Percentiles rank a stretch among this genome's conserved stretches.
Evolutionary conservation across 2,329 filamentous ascomycete genomes (phyloP).

Genomic region (Tricladium varicosporioides): DNA sequence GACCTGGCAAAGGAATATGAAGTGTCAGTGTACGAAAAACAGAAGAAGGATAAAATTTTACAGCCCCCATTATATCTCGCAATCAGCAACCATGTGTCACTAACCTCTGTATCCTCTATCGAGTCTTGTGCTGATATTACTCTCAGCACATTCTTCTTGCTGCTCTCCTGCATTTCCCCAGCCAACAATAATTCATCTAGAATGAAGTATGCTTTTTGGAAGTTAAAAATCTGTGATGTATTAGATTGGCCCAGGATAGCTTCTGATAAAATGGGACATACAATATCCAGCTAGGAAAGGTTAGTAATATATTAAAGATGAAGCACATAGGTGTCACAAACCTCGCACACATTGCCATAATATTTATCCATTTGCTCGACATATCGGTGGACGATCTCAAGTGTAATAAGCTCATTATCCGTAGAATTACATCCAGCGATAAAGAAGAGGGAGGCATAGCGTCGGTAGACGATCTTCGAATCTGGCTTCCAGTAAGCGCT

Average conservation of each 20-base stretch:
- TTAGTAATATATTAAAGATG: background rate
- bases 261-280: conserved; percentile 11
- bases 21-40: conserved; percentile 49
- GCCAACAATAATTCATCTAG: conserved; percentile 93
- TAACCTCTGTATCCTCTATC: conserved; percentile 98
- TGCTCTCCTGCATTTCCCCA: conserved; percentile 97
- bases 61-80: background rate
- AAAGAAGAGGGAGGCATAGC: conserved; percentile 98
- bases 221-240: conserved; percentile 77
- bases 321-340: conserved; percentile 38
- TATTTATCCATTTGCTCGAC: conserved; percentile 99
- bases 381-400: conserved; percentile 98
- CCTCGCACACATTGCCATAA: conserved; percentile 98
- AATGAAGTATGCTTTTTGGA: conserved; percentile 99
- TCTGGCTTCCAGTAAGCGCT: conserved; percentile 51
- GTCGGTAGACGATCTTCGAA: conserved; percentile 97
- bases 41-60: background rate
- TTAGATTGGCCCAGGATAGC: conserved; percentile 2
- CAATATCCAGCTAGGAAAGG: conserved; percentile 28
- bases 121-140: conserved; percentile 98
- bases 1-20: conserved; percentile 43
- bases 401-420: conserved; percentile 96
- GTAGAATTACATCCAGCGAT: conserved; percentile 96
- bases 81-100: conserved; percentile 19
- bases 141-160: conserved; percentile 96